Evolutionary conservation across 148 eudicot genomes (phyloP).

Genomic region (Fagopyrum homotropicum): DNA sequence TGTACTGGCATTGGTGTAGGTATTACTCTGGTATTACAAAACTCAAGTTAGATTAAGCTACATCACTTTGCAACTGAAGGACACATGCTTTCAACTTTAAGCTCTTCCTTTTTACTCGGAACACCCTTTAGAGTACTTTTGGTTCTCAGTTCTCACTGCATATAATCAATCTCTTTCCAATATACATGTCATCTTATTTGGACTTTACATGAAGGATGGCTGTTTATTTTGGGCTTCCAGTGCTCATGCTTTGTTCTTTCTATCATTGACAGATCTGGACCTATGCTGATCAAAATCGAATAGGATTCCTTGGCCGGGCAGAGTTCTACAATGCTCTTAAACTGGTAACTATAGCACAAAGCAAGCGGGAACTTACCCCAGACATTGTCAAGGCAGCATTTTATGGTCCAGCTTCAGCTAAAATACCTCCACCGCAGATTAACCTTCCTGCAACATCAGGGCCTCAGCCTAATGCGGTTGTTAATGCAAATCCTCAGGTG

Average conservation of each 20-base stretch:
- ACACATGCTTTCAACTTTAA: background rate
- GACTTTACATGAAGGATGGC: background rate
- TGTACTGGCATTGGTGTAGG: background rate
- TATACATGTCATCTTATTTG: background rate
- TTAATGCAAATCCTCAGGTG: constrained; percentile 31
- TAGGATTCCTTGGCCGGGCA: constrained; percentile 75
- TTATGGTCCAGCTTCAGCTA: constrained; percentile 79
- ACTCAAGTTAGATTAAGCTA: background rate
- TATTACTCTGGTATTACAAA: background rate
- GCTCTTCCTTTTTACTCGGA: background rate
- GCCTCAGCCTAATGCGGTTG: constrained; percentile 42
- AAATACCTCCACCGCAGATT: constrained; percentile 91
- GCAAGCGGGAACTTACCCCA: constrained; percentile 74
- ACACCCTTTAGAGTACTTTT: background rate
- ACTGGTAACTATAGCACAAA: constrained; percentile 95
- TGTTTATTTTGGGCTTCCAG: background rate
- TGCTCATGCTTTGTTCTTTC: background rate
- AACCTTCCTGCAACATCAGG: constrained; percentile 37
- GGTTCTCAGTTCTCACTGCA: background rate
- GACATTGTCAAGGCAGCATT: constrained; percentile 86
- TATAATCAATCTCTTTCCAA: background rate
- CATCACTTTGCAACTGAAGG: background rate
- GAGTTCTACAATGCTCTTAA: constrained; percentile 94
- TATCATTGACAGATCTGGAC: constrained; percentile 70
- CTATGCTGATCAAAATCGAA: constrained; percentile 70